Evolutionary conservation across 2,329 filamentous ascomycete species (phyloP).

Genomic region (Passalora sequoiae): DNA sequence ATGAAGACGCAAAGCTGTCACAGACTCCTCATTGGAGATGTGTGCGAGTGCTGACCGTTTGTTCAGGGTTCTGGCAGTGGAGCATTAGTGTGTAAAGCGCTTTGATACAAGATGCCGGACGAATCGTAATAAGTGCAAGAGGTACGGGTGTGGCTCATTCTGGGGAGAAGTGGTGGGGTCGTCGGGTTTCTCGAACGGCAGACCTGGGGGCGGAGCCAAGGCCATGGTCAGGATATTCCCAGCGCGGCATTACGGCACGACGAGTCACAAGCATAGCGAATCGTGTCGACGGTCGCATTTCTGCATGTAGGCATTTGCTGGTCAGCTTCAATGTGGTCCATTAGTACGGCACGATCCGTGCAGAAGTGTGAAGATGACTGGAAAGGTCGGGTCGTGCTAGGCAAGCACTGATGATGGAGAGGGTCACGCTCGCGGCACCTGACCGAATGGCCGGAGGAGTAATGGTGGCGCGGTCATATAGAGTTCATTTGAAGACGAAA

Average conservation of each 20-base stretch:
- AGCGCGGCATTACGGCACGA: background rate
- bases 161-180: background rate
- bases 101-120: no score
- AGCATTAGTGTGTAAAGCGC: no score
- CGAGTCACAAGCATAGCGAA: background rate
- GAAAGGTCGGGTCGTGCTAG: no score
- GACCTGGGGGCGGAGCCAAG: background rate
- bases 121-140: no score
- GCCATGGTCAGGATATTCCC: background rate
- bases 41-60: background rate
- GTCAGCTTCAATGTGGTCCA: background rate
- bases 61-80: background rate
- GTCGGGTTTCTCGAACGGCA: background rate
- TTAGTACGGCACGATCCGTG: background rate
- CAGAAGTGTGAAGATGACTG: background rate
- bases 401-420: no score
- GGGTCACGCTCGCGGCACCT: background rate
- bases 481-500: constrained; percentile 3
- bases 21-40: background rate
- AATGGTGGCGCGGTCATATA: background rate
- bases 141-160: no score
- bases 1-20: background rate
- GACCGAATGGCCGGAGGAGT: background rate
- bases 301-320: background rate
- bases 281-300: background rate